Conservation (phyloP, 371 early-diverging fungal genomes). For the Nematocida ausubeli region DNA sequence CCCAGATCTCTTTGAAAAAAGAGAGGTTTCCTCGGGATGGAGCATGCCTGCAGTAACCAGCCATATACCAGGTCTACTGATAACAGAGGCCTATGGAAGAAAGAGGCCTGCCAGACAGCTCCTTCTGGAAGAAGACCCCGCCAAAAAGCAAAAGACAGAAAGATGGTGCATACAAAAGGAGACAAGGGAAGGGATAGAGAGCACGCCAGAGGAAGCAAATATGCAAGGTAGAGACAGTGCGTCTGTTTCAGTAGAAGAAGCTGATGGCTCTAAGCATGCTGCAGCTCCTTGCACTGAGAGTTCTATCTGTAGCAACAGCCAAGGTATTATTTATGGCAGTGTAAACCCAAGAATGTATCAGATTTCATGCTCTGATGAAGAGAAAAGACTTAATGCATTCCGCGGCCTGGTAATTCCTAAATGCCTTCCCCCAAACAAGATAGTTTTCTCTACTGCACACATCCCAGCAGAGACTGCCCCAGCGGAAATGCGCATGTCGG, state of each 20-base stretch:
- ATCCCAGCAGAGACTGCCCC: neutral
- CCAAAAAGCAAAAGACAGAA: neutral
- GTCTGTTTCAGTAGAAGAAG: neutral
- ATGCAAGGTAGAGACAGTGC: too few relatives aligned
- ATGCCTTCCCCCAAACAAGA: constrained; percentile 13
- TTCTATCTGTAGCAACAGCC: neutral
- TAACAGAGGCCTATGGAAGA: neutral
- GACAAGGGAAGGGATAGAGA: neutral
- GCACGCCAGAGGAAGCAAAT: neutral
- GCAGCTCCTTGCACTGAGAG: too few relatives aligned
- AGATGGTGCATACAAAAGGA: neutral
- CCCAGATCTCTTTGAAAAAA: constrained; percentile 89
- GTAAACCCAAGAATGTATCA: neutral
- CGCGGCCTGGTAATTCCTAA: constrained; percentile 1
- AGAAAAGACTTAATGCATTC: neutral
- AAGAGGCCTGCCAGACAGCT: neutral
- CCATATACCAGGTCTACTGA: constrained; percentile 17
- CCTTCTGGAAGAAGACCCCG: neutral
- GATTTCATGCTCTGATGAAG: neutral
- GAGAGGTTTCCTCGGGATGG: constrained; percentile 69
- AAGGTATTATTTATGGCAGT: neutral
- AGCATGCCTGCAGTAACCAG: constrained; percentile 2
- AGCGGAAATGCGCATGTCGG: neutral
- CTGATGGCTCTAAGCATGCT: neutral
- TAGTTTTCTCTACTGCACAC: constrained; percentile 11